These are phyloP conservation scores for Phytophthora citricola DNA, from an alignment of 352 stramenopile species.

Conservation along the genomic window DNA sequence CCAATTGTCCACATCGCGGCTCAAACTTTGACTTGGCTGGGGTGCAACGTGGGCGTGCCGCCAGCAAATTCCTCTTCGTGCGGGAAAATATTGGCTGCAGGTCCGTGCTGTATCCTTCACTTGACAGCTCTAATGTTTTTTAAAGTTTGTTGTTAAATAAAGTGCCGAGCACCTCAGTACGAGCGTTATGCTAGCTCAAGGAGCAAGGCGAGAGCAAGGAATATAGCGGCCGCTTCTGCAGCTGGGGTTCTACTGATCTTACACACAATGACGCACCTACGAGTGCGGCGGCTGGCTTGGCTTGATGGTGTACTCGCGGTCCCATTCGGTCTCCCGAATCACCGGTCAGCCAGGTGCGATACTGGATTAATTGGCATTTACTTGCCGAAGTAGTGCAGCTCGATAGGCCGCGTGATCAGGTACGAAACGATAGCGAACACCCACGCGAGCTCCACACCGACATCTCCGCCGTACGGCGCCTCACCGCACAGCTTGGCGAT, in stretches of 20 bases:
- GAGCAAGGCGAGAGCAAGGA: constrained; percentile 19
- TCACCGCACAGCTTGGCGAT: constrained; percentile 42
- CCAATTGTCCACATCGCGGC: background rate
- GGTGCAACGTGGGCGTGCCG: background rate
- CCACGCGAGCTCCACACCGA: constrained; percentile 50
- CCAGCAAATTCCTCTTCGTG: constrained; percentile 17
- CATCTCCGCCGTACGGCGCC: constrained; percentile 42
- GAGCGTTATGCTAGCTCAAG: background rate
- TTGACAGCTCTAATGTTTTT: too few species aligned
- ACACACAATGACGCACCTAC: constrained; percentile 15
- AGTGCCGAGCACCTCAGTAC: background rate
- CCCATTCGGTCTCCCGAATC: constrained; percentile 11
- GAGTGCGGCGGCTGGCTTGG: constrained; percentile 5
- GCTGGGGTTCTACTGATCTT: constrained; percentile 26
- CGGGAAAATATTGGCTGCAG: background rate
- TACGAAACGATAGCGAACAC: constrained; percentile 43
- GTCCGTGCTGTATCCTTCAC: background rate
- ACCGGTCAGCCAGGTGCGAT: constrained; percentile 3
- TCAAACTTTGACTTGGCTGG: background rate
- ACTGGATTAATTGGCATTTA: constrained; percentile 7
- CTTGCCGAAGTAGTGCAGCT: constrained; percentile 51
- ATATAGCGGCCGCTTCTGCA: constrained; percentile 13
- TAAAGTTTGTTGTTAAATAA: too few species aligned
- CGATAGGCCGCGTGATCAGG: constrained; percentile 46
- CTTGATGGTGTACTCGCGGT: constrained; percentile 6